These are phyloP conservation scores for Candida palmyrensis DNA, from an alignment of 805 yeast species.

Conservation along the genomic window DNA sequence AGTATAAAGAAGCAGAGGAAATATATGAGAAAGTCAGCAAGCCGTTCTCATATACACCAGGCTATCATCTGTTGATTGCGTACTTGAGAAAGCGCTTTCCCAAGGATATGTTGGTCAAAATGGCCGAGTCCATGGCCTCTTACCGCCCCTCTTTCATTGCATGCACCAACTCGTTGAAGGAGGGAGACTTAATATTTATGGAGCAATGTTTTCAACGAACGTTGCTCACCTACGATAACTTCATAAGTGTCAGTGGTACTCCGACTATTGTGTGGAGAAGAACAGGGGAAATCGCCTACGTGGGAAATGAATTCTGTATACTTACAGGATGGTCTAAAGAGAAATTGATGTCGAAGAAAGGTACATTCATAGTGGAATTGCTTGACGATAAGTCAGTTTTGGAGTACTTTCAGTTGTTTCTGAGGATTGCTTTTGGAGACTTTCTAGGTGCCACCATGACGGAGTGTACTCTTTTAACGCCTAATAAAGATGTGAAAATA, in stretches of 20 bases:
- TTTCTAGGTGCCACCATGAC: slow-evolving; percentile 83
- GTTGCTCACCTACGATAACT: slow-evolving; percentile 79
- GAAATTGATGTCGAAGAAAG: slow-evolving; percentile 54
- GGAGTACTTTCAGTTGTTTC: slow-evolving; percentile 82
- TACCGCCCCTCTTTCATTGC: slow-evolving; percentile 93
- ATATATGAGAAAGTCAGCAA: slow-evolving; percentile 68
- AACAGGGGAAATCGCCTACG: slow-evolving; percentile 92
- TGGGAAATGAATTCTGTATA: slow-evolving; percentile 88
- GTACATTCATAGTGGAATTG: slow-evolving; percentile 73
- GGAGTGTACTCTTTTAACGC: slow-evolving; percentile 74
- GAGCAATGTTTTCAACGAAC: slow-evolving; percentile 96
- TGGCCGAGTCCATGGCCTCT: slow-evolving; percentile 85
- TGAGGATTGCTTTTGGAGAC: slow-evolving; percentile 85
- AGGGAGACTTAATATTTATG: slow-evolving; percentile 89
- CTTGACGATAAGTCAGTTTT: slow-evolving; percentile 85
- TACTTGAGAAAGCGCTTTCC: slow-evolving; percentile 71
- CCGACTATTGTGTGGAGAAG: slow-evolving; percentile 96
- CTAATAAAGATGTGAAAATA: slow-evolving; percentile 45
- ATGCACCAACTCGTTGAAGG: slow-evolving; percentile 80
- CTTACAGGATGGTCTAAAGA: slow-evolving; percentile 86
- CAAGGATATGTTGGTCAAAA: slow-evolving; percentile 62
- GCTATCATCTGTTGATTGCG: slow-evolving; percentile 75
- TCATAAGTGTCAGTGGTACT: slow-evolving; percentile 80
- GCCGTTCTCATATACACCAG: slow-evolving; percentile 88
- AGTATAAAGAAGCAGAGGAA: slow-evolving; percentile 61